Percentiles rank a stretch among this genome's conserved stretches.
Evolutionary conservation across 2,329 filamentous ascomycete genomes (phyloP).

Genomic region (Fusarium domesticum): DNA sequence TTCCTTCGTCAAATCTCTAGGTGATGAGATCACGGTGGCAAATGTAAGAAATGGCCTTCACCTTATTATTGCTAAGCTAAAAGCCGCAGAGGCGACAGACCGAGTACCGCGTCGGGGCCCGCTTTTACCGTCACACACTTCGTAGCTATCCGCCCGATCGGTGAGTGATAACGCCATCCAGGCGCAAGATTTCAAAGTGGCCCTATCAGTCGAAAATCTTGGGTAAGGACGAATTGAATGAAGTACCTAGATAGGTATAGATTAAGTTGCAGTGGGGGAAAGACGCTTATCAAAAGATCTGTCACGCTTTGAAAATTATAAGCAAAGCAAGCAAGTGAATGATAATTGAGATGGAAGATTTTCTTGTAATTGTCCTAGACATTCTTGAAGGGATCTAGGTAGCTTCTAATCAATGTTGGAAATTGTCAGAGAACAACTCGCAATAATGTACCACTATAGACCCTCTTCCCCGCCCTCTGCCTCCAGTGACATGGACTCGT

Average conservation of each 20-base stretch:
- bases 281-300: background rate
- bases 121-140: slow-evolving; percentile 19
- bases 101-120: slow-evolving; percentile 25
- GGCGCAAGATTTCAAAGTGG: slow-evolving; percentile 24
- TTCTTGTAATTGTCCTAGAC: no score
- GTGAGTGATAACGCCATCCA: slow-evolving; percentile 29
- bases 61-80: slow-evolving; percentile 12
- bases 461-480: background rate
- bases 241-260: background rate
- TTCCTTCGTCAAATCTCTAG: background rate
- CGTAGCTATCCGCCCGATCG: slow-evolving; percentile 22
- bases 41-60: slow-evolving; percentile 15
- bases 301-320: background rate
- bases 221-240: slow-evolving; percentile 4
- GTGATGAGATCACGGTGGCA: background rate
- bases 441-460: no score
- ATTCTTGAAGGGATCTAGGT: no score
- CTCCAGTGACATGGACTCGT: background rate
- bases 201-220: slow-evolving; percentile 12
- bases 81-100: slow-evolving; percentile 14
- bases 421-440: no score
- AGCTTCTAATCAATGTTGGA: no score
- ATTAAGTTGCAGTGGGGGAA: slow-evolving; percentile 3
- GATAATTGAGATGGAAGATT: no score
- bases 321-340: background rate